Conservation (phyloP, 805 yeast species). For the Sungouiozyma ichnusensis region DNA sequence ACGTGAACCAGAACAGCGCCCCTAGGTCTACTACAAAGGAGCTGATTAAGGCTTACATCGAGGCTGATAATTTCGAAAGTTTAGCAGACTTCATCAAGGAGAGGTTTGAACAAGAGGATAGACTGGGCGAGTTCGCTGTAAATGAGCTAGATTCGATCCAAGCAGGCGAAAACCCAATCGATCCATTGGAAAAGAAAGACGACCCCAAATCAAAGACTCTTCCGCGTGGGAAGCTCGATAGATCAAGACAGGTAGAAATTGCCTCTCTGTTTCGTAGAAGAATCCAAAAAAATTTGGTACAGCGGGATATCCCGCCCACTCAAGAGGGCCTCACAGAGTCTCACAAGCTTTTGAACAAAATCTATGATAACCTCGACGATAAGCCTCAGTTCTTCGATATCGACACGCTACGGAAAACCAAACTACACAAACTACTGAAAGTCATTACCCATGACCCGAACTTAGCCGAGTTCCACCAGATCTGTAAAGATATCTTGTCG, state of each 20-base stretch:
- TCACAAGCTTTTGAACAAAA: conserved; percentile 19
- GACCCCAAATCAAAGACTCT: background rate
- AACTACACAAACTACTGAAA: conserved; percentile 25
- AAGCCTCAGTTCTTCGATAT: conserved; percentile 25
- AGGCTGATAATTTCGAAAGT: conserved; percentile 17
- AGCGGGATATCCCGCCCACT: conserved; percentile 22
- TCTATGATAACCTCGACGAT: conserved; percentile 16
- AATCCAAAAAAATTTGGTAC: conserved; percentile 24
- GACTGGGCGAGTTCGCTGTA: conserved; percentile 13
- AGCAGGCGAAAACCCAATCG: conserved; percentile 24
- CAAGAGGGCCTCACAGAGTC: conserved; percentile 18
- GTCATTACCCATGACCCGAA: conserved; percentile 20
- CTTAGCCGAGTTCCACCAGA: conserved; percentile 22
- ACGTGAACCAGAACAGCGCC: background rate
- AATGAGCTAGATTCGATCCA: conserved; percentile 8
- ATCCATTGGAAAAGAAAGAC: conserved; percentile 7
- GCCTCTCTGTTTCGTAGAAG: conserved; percentile 23
- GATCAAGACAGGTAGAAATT: conserved; percentile 20
- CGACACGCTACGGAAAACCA: conserved; percentile 20
- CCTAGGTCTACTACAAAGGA: background rate
- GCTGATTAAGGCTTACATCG: conserved; percentile 20
- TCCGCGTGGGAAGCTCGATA: conserved; percentile 15
- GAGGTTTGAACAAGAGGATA: conserved; percentile 18
- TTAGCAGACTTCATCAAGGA: conserved; percentile 18
- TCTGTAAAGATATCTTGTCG: conserved; percentile 18